These are phyloP conservation scores for Ophiostoma sp. DNA, from an alignment of 2,329 filamentous ascomycete genomes.

Conservation along the genomic window DNA sequence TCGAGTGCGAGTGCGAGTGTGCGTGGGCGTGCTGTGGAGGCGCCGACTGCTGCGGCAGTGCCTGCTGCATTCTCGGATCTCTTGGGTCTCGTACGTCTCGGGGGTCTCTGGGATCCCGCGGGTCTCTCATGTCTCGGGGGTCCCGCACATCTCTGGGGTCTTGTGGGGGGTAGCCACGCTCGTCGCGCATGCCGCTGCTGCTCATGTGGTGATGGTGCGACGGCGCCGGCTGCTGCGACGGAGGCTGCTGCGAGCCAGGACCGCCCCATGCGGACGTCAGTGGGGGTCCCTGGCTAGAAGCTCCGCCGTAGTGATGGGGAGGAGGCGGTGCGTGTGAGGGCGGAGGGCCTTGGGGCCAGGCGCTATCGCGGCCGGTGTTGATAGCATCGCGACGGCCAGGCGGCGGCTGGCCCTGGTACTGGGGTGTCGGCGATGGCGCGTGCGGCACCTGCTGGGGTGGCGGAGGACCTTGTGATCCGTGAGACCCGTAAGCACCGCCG, in stretches of 20 bases:
- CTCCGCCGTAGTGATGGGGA: slow-evolving; percentile 23
- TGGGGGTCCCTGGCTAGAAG: slow-evolving; percentile 17
- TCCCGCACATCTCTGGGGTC: slow-evolving; percentile 14
- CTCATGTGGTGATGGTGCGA: slow-evolving; percentile 28
- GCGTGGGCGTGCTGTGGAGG: slow-evolving; percentile 27
- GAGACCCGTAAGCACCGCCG: slow-evolving; percentile 16
- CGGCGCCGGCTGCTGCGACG: slow-evolving; percentile 24
- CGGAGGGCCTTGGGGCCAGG: slow-evolving; percentile 32
- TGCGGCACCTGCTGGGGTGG: slow-evolving; percentile 19
- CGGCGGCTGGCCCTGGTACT: slow-evolving; percentile 45
- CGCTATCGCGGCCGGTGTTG: slow-evolving; percentile 32
- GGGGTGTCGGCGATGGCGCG: slow-evolving; percentile 22
- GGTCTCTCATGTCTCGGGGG: neutral
- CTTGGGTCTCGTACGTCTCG: neutral
- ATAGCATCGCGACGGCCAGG: slow-evolving; percentile 42
- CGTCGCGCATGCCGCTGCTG: slow-evolving; percentile 24
- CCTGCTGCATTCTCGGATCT: slow-evolving; percentile 21
- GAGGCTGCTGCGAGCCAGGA: slow-evolving; percentile 23
- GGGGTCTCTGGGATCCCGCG: neutral
- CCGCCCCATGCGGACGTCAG: slow-evolving; percentile 16
- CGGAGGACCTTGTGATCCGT: neutral
- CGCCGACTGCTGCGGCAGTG: slow-evolving; percentile 23
- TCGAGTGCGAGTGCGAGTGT: slow-evolving; percentile 30
- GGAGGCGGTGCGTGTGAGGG: neutral
- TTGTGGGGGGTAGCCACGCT: slow-evolving; percentile 22